Percentiles rank a stretch among this genome's conserved stretches.
These are phyloP conservation scores for Agrostemma githago DNA, from an alignment of 148 eudicot genomes.

Conservation along the genomic window DNA sequence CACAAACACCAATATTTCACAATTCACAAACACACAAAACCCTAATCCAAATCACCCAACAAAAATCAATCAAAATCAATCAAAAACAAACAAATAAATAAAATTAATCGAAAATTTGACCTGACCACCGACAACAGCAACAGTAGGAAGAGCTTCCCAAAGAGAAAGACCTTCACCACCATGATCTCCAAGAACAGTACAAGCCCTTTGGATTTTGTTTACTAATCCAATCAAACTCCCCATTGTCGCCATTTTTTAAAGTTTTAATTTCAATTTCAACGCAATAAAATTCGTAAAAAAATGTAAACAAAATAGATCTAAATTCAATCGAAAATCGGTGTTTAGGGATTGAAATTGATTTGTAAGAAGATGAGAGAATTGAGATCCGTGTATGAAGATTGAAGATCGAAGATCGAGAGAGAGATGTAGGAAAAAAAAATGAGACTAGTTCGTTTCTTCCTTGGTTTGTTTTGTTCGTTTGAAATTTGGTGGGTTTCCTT, in stretches of 20 bases:
- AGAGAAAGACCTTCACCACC: slow-evolving; percentile 89
- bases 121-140: slow-evolving; percentile 95
- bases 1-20: background rate
- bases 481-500: too few species aligned
- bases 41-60: background rate
- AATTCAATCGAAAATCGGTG: background rate
- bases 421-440: background rate
- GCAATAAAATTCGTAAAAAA: background rate
- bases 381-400: background rate
- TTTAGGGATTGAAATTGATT: slow-evolving; percentile 1
- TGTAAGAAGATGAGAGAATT: background rate
- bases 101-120: slow-evolving; percentile 21
- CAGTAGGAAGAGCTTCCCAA: slow-evolving; percentile 96
- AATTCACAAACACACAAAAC: too few species aligned
- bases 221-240: slow-evolving; percentile 85
- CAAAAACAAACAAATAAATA: background rate
- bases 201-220: slow-evolving; percentile 75
- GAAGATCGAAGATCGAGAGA: too few species aligned
- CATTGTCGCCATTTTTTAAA: slow-evolving; percentile 65
- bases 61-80: background rate
- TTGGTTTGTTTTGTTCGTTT: too few species aligned
- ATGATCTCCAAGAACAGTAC: slow-evolving; percentile 87
- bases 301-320: background rate
- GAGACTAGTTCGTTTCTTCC: background rate
- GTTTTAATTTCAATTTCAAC: background rate